Percentiles rank a stretch among this genome's conserved stretches.
Conservation (phyloP, 1,284 basidiomycete genomes). For the Leccinum pseudoinsigne region DNA sequence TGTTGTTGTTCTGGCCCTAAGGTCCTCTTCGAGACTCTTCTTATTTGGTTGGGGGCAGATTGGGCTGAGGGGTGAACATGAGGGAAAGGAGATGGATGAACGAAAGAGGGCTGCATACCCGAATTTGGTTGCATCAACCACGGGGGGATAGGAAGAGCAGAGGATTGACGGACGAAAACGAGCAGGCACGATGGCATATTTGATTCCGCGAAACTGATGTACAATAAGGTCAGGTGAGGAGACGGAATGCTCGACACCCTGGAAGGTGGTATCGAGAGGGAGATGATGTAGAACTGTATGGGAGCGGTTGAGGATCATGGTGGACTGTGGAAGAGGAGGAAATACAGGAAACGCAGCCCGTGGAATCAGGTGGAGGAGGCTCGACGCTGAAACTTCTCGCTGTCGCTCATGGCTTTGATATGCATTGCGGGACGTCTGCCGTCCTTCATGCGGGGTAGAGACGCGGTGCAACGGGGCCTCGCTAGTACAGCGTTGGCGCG, state of each 20-base stretch:
- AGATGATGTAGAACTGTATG: constrained; percentile 45
- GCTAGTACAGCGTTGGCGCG: constrained; percentile 79
- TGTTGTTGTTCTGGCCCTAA: constrained; percentile 31
- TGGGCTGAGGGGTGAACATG: constrained; percentile 44
- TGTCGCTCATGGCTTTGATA: no score
- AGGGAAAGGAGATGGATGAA: constrained; percentile 2
- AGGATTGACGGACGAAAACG: constrained; percentile 72
- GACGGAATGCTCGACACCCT: constrained; percentile 56
- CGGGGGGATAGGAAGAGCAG: constrained; percentile 51
- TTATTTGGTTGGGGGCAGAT: constrained; percentile 68
- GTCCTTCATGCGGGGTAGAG: constrained; percentile 85
- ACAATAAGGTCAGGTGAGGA: constrained; percentile 57
- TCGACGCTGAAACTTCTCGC: no score
- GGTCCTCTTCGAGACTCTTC: constrained; percentile 52
- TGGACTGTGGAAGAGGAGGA: constrained; percentile 8
- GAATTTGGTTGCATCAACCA: constrained; percentile 60
- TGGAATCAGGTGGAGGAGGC: no score
- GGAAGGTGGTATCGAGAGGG: constrained; percentile 60
- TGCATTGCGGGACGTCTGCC: constrained; percentile 36
- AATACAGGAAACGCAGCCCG: not conserved
- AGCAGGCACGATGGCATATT: constrained; percentile 70
- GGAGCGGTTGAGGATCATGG: constrained; percentile 30
- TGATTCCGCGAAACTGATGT: constrained; percentile 72
- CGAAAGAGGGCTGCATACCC: constrained; percentile 46
- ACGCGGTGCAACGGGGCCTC: constrained; percentile 86